phyloP scores from a whole-genome alignment of 441 rosid species.

The Iberis amara region DNA sequence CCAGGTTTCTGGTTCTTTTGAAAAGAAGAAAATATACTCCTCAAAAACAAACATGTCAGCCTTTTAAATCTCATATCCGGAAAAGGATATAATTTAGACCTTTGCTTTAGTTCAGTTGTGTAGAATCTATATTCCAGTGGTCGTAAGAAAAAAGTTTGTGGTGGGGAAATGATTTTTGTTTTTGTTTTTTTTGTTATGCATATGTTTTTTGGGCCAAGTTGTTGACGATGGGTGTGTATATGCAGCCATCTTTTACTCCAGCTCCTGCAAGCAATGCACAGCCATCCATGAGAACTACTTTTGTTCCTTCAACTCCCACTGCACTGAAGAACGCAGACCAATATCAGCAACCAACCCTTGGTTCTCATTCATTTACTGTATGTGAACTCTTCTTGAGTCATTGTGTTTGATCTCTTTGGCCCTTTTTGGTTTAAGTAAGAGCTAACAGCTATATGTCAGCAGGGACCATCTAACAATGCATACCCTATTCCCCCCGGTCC shows the following conservation, averaged over 20 bases:
- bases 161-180: constrained; percentile 10
- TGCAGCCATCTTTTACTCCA: constrained; percentile 52
- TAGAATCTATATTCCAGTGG: not conserved
- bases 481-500: constrained; percentile 53
- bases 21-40: not conserved
- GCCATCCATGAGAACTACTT: constrained; percentile 60
- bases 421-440: constrained; percentile 20
- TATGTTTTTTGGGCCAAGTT: constrained; percentile 19
- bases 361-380: constrained; percentile 80
- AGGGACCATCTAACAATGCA: constrained; percentile 55
- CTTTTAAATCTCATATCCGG: not conserved
- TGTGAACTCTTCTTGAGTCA: constrained; percentile 29
- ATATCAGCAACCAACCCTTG: constrained; percentile 78
- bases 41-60: constrained; percentile 3
- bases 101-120: constrained; percentile 12
- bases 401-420: constrained; percentile 9
- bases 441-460: constrained; percentile 29
- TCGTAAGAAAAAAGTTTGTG: constrained; percentile 1
- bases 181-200: constrained; percentile 15
- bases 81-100: constrained; percentile 6
- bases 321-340: constrained; percentile 76
- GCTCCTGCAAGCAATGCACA: constrained; percentile 47
- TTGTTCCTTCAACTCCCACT: constrained; percentile 78
- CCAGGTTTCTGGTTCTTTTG: not conserved
- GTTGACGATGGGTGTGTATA: constrained; percentile 19